Evolutionary conservation across 1,139 yeast species (phyloP), one percentile per base, ranked within the genome.

Genomic region (Nakaseomyces sp.): DNA sequence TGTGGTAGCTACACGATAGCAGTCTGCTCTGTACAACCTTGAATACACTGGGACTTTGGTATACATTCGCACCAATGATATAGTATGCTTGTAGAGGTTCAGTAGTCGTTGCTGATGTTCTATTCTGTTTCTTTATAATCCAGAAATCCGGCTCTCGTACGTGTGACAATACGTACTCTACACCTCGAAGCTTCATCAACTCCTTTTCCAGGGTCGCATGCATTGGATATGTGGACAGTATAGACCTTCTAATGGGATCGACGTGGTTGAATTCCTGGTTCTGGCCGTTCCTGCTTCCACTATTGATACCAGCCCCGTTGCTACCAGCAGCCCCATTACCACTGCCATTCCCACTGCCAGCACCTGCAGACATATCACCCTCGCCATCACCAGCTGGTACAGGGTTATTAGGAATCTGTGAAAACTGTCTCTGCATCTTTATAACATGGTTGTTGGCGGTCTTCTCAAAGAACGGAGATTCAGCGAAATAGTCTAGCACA

Each of bases 401-500:
- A 26, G 29, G 29, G 29, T 26, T 26, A 12, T 32, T 16, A 28
- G 72, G 51, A 32, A 52, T 45, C 37, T 58, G 63, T 1, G 63
- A 56, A 46, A 81, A 88, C 63, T 89, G 97, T 48, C 83, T 76
- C 64, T 91, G 99, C 98, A 91, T 91, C 66, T 85, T 85, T 35
- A 93, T 74, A 29, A 87, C 93, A 64, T 89, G 97, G 64, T 91
- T 91, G 64, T 88, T 91, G 41, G 96, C 84, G 1, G 95, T 79
- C 53, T 96, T 76, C 61, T 91, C 97, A 61, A 84, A 91, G 65
- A 91, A 93, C 2, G 99, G 98, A 4, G 95, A 85, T 53, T 86
- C 85, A 4, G 96, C 72, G 61, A 93, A 88, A 65, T 91, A 91
- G 50, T 91, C 98, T 16, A 91, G 72, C 1, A 91, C 96, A 58